Evolutionary conservation across 768 basidiomycete species (phyloP).

Genomic region (Rossbeevera mucosa): DNA sequence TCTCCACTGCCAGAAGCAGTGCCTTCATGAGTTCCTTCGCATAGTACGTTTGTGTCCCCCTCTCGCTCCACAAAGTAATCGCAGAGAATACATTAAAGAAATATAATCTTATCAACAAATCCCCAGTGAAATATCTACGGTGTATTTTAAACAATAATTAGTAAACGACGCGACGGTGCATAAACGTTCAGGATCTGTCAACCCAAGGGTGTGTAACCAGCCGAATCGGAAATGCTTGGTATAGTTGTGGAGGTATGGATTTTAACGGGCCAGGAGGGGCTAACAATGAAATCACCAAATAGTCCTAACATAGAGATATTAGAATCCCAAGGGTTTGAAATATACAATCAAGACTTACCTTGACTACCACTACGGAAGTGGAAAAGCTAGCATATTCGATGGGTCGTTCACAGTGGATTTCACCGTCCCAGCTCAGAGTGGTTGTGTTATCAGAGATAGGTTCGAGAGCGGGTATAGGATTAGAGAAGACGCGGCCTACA

Average conservation of each 20-base stretch:
- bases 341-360: slow-evolving; percentile 33
- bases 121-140: not conserved
- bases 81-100: slow-evolving; percentile 12
- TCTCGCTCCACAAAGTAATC: not conserved
- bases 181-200: slow-evolving; percentile 21
- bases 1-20: not conserved
- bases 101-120: slow-evolving; percentile 1
- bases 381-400: slow-evolving; percentile 47
- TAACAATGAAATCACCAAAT: slow-evolving; percentile 47
- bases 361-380: slow-evolving; percentile 45
- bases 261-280: slow-evolving; percentile 33
- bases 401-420: slow-evolving; percentile 38
- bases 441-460: slow-evolving; percentile 26
- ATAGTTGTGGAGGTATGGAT: slow-evolving; percentile 36
- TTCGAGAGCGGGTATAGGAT: slow-evolving; percentile 37
- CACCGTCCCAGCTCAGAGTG: slow-evolving; percentile 61
- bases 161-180: slow-evolving; percentile 1
- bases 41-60: not conserved
- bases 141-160: slow-evolving; percentile 21
- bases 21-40: not conserved
- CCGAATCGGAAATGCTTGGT: slow-evolving; percentile 52
- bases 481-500: slow-evolving; percentile 39
- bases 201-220: slow-evolving; percentile 59
- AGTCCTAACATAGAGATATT: slow-evolving; percentile 43
- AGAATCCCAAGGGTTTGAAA: not conserved